Evolutionary conservation across 176 grass and related monocot genomes (phyloP).

Genomic region (Oryza rufipogon): DNA sequence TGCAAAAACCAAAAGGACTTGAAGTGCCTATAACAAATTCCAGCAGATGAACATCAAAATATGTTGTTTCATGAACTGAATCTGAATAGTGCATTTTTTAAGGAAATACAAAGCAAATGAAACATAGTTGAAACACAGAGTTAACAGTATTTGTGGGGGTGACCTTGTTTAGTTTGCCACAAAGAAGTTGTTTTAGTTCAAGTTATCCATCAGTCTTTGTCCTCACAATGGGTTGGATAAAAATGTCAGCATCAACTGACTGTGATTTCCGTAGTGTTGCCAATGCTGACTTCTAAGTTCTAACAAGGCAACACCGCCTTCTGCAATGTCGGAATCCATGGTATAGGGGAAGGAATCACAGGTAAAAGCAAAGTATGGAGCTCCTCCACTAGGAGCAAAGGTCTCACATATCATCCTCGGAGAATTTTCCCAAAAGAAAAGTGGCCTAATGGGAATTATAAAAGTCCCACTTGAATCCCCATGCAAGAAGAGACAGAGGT

Average conservation of each 20-base stretch:
- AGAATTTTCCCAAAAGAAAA: neutral
- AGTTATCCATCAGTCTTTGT: neutral
- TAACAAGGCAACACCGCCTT: neutral
- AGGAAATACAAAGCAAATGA: neutral
- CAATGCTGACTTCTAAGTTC: neutral
- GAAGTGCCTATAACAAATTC: conserved; percentile 48
- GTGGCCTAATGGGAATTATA: neutral
- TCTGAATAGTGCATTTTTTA: neutral
- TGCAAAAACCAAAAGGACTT: conserved; percentile 42
- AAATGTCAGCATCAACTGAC: neutral
- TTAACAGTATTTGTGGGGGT: too few species aligned
- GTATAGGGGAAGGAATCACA: neutral
- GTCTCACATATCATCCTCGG: neutral
- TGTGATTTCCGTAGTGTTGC: neutral
- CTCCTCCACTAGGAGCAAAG: neutral
- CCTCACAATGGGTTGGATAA: neutral
- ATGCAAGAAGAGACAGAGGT: neutral
- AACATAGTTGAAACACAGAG: neutral
- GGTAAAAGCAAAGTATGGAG: neutral
- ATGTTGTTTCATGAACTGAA: neutral
- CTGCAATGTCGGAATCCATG: neutral
- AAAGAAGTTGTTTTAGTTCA: neutral
- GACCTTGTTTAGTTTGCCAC: neutral
- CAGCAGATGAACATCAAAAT: neutral
- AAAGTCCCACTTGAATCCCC: neutral